phyloP scores from a whole-genome alignment of 805 yeast species.

The Tetrapisispora phaffii region DNA sequence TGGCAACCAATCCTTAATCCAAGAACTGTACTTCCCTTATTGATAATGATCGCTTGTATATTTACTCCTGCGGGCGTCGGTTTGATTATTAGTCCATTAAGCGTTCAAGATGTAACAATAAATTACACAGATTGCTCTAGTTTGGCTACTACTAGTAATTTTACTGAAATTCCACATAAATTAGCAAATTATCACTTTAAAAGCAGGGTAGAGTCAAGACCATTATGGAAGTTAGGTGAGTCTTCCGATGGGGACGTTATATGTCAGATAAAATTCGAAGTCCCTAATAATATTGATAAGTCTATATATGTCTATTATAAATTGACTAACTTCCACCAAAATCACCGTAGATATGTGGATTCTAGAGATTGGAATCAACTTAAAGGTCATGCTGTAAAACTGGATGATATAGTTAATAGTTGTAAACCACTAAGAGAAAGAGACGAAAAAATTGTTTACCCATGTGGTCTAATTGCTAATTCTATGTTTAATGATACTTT shows the following conservation, averaged over 20 bases:
- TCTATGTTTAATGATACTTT: constrained; percentile 72
- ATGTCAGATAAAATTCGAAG: constrained; percentile 62
- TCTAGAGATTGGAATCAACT: constrained; percentile 75
- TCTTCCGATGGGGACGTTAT: constrained; percentile 33
- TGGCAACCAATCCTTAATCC: constrained; percentile 89
- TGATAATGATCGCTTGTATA: constrained; percentile 61
- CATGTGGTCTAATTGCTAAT: constrained; percentile 80
- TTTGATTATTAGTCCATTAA: constrained; percentile 63
- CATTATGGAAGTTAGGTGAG: constrained; percentile 53
- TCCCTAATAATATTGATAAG: constrained; percentile 60
- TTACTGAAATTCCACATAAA: constrained; percentile 46
- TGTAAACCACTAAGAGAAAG: constrained; percentile 30
- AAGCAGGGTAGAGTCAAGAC: constrained; percentile 27
- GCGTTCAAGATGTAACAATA: constrained; percentile 64
- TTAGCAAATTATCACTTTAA: constrained; percentile 56
- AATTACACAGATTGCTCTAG: constrained; percentile 65
- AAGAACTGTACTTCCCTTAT: constrained; percentile 75
- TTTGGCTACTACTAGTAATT: constrained; percentile 37
- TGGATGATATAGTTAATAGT: constrained; percentile 37
- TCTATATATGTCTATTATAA: constrained; percentile 75
- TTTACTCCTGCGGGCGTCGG: constrained; percentile 91
- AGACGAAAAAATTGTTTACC: constrained; percentile 42
- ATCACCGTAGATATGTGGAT: constrained; percentile 87
- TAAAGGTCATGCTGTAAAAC: constrained; percentile 59
- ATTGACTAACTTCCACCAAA: constrained; percentile 84